phyloP scores from a whole-genome alignment of 306 rosid genomes.

The Canavalia gladiata region DNA sequence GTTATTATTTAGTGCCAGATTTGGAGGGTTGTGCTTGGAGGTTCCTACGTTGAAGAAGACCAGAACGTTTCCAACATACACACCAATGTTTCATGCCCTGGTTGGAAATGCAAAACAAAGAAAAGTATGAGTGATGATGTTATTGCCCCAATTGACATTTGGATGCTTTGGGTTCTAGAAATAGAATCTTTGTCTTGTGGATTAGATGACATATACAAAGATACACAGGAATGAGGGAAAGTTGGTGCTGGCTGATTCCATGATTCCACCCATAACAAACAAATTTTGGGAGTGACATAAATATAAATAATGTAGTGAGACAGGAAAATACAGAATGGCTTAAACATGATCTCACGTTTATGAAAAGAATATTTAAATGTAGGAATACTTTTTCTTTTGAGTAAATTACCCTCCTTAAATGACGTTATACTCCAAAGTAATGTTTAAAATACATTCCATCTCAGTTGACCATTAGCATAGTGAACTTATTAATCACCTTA shows the following conservation, averaged over 20 bases:
- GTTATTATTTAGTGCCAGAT: slow-evolving; percentile 16
- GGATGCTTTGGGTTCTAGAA: slow-evolving; percentile 41
- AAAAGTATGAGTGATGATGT: neutral
- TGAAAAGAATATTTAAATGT: no score
- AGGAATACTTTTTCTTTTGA: no score
- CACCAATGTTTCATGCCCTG: slow-evolving; percentile 40
- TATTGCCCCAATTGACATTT: slow-evolving; percentile 45
- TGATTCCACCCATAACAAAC: slow-evolving; percentile 40
- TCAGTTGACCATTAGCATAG: no score
- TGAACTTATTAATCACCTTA: no score
- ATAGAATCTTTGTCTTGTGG: neutral
- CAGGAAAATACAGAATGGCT: no score
- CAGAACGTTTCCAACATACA: slow-evolving; percentile 20
- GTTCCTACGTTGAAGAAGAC: slow-evolving; percentile 25
- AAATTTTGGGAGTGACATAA: slow-evolving; percentile 25
- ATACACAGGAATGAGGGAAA: slow-evolving; percentile 16
- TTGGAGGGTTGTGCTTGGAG: slow-evolving; percentile 47
- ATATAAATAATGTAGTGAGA: neutral
- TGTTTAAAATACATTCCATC: no score
- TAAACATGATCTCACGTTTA: no score
- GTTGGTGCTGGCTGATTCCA: slow-evolving; percentile 33
- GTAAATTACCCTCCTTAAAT: no score
- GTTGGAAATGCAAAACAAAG: slow-evolving; percentile 38
- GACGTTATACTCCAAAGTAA: no score
- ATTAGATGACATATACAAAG: slow-evolving; percentile 42